Percentiles rank a stretch among this genome's conserved stretches.
These are phyloP conservation scores for Tremella yokohamensis DNA, from an alignment of 768 basidiomycete species.

Conservation along the genomic window DNA sequence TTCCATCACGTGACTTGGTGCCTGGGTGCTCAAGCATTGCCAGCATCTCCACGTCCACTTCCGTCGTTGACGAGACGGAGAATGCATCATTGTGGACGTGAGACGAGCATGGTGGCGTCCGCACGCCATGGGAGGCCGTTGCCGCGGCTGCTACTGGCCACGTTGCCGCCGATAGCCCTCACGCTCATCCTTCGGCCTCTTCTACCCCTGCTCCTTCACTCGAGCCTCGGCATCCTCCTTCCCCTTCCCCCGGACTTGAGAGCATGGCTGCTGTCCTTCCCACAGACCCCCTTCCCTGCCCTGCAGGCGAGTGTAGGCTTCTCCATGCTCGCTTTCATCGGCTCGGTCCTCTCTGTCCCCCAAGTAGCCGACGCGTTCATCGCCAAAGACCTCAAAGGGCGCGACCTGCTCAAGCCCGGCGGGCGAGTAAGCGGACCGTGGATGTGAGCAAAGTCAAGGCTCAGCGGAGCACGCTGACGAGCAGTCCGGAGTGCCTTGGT, in stretches of 20 bases:
- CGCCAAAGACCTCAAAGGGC: constrained; percentile 74
- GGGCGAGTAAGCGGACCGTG: constrained; percentile 28
- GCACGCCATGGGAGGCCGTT: constrained; percentile 23
- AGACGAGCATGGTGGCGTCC: no score
- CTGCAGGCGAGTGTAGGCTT: constrained; percentile 77
- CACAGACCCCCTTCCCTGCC: constrained; percentile 48
- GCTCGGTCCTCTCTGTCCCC: constrained; percentile 75
- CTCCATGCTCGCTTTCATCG: constrained; percentile 74
- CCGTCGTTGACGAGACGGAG: no score
- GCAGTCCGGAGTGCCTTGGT: constrained; percentile 88
- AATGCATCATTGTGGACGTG: no score
- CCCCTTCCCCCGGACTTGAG: background rate
- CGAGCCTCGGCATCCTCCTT: constrained; percentile 1
- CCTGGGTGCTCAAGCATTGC: no score
- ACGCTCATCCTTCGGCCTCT: constrained; percentile 44
- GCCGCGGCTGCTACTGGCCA: constrained; percentile 23
- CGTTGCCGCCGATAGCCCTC: constrained; percentile 38
- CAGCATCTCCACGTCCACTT: no score
- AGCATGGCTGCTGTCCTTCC: background rate
- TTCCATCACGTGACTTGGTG: no score
- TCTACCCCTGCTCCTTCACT: constrained; percentile 31
- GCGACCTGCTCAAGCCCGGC: constrained; percentile 75
- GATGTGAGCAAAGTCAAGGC: constrained; percentile 28
- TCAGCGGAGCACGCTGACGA: background rate
- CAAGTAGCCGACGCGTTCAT: constrained; percentile 74